These are phyloP conservation scores for Chaetomidium leptoderma DNA, from an alignment of 495 filamentous ascomycete genomes.

Conservation along the genomic window DNA sequence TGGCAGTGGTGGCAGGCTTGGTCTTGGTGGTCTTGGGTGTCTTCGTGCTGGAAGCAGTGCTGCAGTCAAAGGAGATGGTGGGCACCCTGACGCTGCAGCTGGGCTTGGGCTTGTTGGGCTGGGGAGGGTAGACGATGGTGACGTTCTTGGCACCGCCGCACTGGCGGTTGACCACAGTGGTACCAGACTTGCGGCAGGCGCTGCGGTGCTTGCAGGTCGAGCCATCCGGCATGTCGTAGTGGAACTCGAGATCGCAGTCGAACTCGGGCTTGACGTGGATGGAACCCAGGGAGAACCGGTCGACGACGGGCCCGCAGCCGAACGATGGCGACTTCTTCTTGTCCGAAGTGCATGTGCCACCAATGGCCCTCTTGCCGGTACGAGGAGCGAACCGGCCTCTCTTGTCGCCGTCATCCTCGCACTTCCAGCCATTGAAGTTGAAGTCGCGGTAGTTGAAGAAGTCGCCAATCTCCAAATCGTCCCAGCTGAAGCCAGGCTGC, in stretches of 20 bases:
- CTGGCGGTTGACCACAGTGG: slow-evolving; percentile 71
- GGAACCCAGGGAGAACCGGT: slow-evolving; percentile 68
- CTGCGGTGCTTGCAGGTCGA: slow-evolving; percentile 70
- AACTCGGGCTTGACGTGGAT: slow-evolving; percentile 68
- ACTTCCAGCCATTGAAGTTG: slow-evolving; percentile 67
- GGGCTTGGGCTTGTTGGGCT: slow-evolving; percentile 48
- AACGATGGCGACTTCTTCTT: slow-evolving; percentile 53
- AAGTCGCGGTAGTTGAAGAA: slow-evolving; percentile 68
- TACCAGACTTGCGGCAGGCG: slow-evolving; percentile 59
- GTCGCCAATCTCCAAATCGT: slow-evolving; percentile 55
- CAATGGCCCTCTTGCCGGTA: slow-evolving; percentile 58
- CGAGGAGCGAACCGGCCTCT: slow-evolving; percentile 45
- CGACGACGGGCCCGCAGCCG: slow-evolving; percentile 48
- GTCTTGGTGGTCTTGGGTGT: slow-evolving; percentile 30
- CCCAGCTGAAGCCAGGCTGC: slow-evolving; percentile 66
- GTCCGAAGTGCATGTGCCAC: slow-evolving; percentile 49
- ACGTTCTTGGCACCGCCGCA: slow-evolving; percentile 87
- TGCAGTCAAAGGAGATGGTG: slow-evolving; percentile 77
- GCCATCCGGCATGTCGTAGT: slow-evolving; percentile 77
- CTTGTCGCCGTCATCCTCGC: slow-evolving; percentile 53
- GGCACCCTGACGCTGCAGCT: slow-evolving; percentile 70
- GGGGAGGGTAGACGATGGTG: slow-evolving; percentile 63
- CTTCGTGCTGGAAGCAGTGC: slow-evolving; percentile 42
- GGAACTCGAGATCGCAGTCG: slow-evolving; percentile 73
- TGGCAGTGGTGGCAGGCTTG: slow-evolving; percentile 23